A percentile compares a stretch with the other conserved stretches of the same genome.
These are phyloP conservation scores for Elsinoe perseae DNA, from an alignment of 2,329 filamentous ascomycete genomes.

Conservation along the genomic window DNA sequence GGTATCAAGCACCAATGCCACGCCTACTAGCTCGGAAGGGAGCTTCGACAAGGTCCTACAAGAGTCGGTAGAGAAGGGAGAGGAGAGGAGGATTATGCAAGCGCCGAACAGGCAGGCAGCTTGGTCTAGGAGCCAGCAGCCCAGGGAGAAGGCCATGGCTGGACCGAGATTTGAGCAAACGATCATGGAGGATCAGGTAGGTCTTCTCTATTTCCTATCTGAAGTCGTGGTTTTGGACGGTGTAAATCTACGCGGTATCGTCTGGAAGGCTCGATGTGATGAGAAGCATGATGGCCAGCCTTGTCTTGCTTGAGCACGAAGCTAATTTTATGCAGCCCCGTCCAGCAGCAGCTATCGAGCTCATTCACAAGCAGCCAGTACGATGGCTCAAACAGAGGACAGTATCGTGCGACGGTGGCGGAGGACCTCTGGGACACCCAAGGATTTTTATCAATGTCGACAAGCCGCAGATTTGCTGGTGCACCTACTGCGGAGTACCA, in stretches of 20 bases:
- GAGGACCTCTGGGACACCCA: constrained; percentile 82
- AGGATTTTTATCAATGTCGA: constrained; percentile 96
- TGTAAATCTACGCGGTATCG: too few species aligned
- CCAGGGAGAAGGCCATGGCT: constrained; percentile 75
- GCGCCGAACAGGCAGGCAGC: constrained; percentile 74
- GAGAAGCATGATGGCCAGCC: too few species aligned
- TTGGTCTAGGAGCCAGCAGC: constrained; percentile 82
- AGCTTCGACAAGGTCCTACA: constrained; percentile 47
- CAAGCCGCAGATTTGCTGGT: constrained; percentile 86
- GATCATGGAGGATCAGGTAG: constrained; percentile 83
- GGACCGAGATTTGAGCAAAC: constrained; percentile 97
- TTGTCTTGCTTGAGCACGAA: not conserved
- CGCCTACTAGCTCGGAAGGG: constrained; percentile 44
- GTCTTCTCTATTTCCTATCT: too few species aligned
- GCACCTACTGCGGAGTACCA: constrained; percentile 88
- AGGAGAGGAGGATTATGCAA: constrained; percentile 57
- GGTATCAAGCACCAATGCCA: constrained; percentile 55
- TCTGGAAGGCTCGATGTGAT: too few species aligned
- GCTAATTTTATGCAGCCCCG: constrained; percentile 57
- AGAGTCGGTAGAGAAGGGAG: constrained; percentile 48
- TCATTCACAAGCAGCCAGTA: constrained; percentile 94
- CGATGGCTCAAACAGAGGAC: constrained; percentile 76
- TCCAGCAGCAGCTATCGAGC: constrained; percentile 81
- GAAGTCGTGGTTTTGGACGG: too few species aligned
- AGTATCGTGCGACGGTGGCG: constrained; percentile 86